phyloP scores from a whole-genome alignment of 768 basidiomycete species.

The Xerocomus potaroensis region DNA sequence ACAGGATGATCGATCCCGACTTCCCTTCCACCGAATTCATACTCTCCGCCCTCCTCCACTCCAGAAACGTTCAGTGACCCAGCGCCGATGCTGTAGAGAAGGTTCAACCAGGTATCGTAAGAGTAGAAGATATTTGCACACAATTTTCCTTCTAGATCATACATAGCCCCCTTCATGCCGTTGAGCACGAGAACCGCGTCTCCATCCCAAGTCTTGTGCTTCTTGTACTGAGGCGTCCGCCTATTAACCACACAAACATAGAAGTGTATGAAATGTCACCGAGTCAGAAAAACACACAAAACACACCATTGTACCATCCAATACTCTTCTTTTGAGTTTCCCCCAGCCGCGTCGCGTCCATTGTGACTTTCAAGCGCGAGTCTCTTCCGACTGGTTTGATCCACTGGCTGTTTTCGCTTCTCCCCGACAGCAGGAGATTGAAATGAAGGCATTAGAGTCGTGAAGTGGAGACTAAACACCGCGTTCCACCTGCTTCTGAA shows the following conservation, averaged over 20 bases:
- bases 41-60: constrained; percentile 34
- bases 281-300: constrained; percentile 22
- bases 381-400: constrained; percentile 27
- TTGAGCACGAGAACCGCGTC: constrained; percentile 62
- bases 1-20: constrained; percentile 61
- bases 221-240: constrained; percentile 68
- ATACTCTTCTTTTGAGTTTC: constrained; percentile 35
- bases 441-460: constrained; percentile 18
- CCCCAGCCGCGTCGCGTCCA: constrained; percentile 6
- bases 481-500: background rate
- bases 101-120: background rate
- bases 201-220: constrained; percentile 91
- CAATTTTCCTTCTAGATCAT: constrained; percentile 63
- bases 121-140: constrained; percentile 31
- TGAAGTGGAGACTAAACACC: background rate
- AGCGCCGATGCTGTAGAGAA: constrained; percentile 41
- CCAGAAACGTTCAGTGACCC: constrained; percentile 46
- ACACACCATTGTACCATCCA: constrained; percentile 81
- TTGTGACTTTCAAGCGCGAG: constrained; percentile 22
- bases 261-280: background rate
- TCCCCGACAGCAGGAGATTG: constrained; percentile 20
- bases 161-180: constrained; percentile 45
- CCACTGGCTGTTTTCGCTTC: constrained; percentile 27
- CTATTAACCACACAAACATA: constrained; percentile 31
- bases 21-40: constrained; percentile 51